phyloP scores from a whole-genome alignment of 805 yeast species.

The Candida verbasci region DNA sequence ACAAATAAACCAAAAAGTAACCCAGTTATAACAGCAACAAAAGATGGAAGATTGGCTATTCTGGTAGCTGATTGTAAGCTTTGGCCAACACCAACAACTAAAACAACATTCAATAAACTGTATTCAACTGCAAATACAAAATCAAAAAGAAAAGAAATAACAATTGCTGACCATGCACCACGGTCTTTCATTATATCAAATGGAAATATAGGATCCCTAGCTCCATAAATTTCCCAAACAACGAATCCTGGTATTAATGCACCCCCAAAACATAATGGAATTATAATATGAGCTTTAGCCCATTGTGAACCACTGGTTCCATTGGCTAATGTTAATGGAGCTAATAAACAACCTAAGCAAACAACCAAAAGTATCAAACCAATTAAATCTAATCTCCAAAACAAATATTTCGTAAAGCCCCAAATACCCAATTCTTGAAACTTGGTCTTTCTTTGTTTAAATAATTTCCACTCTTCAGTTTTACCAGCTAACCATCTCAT shows the following conservation, averaged over 20 bases:
- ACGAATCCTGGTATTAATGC: conserved; percentile 54
- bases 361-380: conserved; percentile 57
- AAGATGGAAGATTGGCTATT: conserved; percentile 57
- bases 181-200: conserved; percentile 56
- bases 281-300: conserved; percentile 60
- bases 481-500: conserved; percentile 52
- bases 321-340: conserved; percentile 75
- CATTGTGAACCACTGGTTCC: conserved; percentile 48
- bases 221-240: conserved; percentile 54
- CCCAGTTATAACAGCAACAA: conserved; percentile 60
- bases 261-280: conserved; percentile 65
- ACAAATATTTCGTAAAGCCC: conserved; percentile 33
- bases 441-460: conserved; percentile 38
- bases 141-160: conserved; percentile 54
- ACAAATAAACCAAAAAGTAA: conserved; percentile 51
- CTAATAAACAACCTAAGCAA: conserved; percentile 59
- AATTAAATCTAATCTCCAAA: conserved; percentile 62
- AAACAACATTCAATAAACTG: conserved; percentile 63
- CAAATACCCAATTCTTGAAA: conserved; percentile 27
- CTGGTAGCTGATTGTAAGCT: conserved; percentile 61
- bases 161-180: conserved; percentile 69
- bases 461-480: conserved; percentile 45
- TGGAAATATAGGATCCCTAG: conserved; percentile 64
- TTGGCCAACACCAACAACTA: conserved; percentile 60
- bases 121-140: conserved; percentile 66